Evolutionary conservation across 768 basidiomycete species (phyloP).

Genomic region (Boletus patriciae): DNA sequence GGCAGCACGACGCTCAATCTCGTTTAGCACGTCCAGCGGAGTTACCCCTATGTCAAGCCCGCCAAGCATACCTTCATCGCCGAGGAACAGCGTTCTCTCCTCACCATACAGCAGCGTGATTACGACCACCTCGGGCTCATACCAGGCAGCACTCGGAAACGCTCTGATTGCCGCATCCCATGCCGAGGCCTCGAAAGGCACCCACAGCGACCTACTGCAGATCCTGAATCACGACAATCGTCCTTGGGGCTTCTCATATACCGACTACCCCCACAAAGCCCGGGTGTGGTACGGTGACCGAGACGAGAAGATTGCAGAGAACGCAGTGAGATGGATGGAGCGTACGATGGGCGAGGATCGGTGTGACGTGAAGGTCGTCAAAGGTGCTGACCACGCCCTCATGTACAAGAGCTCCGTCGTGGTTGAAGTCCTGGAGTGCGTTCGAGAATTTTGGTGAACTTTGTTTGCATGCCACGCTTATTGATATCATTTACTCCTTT

Average conservation of each 20-base stretch:
- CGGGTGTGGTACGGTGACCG: constrained; percentile 91
- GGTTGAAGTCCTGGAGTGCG: constrained; percentile 77
- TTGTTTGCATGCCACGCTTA: background rate
- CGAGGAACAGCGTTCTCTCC: constrained; percentile 45
- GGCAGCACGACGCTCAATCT: constrained; percentile 69
- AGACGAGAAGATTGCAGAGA: constrained; percentile 92
- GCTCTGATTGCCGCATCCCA: constrained; percentile 93
- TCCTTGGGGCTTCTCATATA: constrained; percentile 89
- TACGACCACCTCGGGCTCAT: constrained; percentile 28
- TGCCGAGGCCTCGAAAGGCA: constrained; percentile 89
- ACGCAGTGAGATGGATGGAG: constrained; percentile 92
- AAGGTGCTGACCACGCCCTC: constrained; percentile 87
- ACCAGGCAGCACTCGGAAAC: constrained; percentile 76
- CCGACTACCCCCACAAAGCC: constrained; percentile 71
- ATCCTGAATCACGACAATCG: constrained; percentile 89
- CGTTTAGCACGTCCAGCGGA: constrained; percentile 44
- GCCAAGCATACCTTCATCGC: constrained; percentile 52
- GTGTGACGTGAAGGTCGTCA: constrained; percentile 79
- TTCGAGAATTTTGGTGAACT: constrained; percentile 55
- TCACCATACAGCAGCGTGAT: constrained; percentile 25
- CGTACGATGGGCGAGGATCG: constrained; percentile 71
- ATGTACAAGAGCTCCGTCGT: constrained; percentile 91
- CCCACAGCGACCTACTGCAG: constrained; percentile 85
- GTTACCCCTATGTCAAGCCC: constrained; percentile 41
- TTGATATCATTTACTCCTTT: constrained; percentile 9